These are phyloP conservation scores for Nevesoporus exiguus DNA, from an alignment of 768 basidiomycete species.

Conservation along the genomic window DNA sequence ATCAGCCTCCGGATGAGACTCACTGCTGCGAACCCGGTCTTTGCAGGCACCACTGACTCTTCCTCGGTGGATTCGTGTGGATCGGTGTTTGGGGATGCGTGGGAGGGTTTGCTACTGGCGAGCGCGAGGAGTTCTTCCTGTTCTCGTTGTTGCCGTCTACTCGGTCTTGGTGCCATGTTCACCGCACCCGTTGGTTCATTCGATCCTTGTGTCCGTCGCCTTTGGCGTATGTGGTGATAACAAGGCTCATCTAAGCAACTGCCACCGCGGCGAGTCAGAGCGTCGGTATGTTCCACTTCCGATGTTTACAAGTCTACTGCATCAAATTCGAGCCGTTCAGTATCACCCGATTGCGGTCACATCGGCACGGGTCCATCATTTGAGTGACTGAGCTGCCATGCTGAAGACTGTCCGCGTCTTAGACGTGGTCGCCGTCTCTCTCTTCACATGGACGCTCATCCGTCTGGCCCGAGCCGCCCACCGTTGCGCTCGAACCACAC, in stretches of 20 bases:
- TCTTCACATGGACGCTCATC: constrained; percentile 17
- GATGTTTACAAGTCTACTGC: too few relatives aligned
- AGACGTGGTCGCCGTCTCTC: constrained; percentile 12
- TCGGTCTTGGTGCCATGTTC: constrained; percentile 67
- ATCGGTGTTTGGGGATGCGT: constrained; percentile 8
- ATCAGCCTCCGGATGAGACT: constrained; percentile 15
- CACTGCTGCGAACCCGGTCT: constrained; percentile 45
- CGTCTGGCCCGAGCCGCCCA: constrained; percentile 5
- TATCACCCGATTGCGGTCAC: too few relatives aligned
- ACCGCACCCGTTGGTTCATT: constrained; percentile 2
- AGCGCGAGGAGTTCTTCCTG: constrained; percentile 73
- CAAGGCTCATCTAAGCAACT: too few relatives aligned
- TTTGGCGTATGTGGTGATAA: background rate
- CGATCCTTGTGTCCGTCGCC: background rate
- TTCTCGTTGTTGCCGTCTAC: constrained; percentile 85
- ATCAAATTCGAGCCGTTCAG: background rate
- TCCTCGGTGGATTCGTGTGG: constrained; percentile 38
- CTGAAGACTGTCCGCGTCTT: background rate
- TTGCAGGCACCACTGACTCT: constrained; percentile 21
- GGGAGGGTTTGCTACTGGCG: constrained; percentile 25
- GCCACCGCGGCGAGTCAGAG: too few relatives aligned
- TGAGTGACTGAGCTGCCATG: too few relatives aligned
- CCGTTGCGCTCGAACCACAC: constrained; percentile 27
- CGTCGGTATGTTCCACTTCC: too few relatives aligned
- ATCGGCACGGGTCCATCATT: too few relatives aligned